Percentiles rank a stretch among this genome's conserved stretches.
These are phyloP conservation scores for Pyrus pyrifolia DNA, from an alignment of 306 rosid species.

Conservation along the genomic window DNA sequence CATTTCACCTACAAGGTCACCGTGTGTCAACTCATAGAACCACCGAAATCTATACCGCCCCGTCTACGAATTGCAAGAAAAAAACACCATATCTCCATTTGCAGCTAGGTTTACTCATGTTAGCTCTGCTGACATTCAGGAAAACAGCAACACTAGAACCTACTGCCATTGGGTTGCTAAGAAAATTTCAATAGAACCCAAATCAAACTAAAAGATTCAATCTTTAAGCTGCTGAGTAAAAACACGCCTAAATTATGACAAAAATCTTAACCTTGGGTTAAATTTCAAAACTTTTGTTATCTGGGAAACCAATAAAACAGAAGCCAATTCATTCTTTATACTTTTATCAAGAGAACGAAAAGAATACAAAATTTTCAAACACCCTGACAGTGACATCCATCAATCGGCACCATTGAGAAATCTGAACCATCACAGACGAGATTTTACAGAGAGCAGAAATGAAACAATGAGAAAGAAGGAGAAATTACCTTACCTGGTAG, in stretches of 20 bases:
- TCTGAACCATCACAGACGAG: not conserved
- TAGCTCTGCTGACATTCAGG: not conserved
- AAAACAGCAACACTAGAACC: not conserved
- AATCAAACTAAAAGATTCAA: not conserved
- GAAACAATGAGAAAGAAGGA: conserved; percentile 1
- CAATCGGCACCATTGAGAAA: not conserved
- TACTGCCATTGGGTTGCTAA: not conserved
- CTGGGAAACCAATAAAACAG: not conserved
- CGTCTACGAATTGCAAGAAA: not conserved
- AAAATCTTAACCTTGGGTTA: not conserved
- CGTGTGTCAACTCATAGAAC: conserved; percentile 5
- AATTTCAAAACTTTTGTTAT: not conserved
- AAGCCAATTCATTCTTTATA: not conserved
- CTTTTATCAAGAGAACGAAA: not conserved
- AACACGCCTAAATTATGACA: not conserved
- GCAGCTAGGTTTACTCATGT: not conserved
- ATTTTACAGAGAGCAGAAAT: not conserved
- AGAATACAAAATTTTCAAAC: not conserved
- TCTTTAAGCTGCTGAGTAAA: not conserved
- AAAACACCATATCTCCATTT: not conserved
- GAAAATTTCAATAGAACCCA: not conserved
- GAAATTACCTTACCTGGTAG: conserved; percentile 15
- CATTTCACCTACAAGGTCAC: conserved; percentile 51
- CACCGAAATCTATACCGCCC: conserved; percentile 14
- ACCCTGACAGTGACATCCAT: not conserved